Evolutionary conservation across 140 eudicot genomes (phyloP).

Genomic region (Oenanthe javanica): DNA sequence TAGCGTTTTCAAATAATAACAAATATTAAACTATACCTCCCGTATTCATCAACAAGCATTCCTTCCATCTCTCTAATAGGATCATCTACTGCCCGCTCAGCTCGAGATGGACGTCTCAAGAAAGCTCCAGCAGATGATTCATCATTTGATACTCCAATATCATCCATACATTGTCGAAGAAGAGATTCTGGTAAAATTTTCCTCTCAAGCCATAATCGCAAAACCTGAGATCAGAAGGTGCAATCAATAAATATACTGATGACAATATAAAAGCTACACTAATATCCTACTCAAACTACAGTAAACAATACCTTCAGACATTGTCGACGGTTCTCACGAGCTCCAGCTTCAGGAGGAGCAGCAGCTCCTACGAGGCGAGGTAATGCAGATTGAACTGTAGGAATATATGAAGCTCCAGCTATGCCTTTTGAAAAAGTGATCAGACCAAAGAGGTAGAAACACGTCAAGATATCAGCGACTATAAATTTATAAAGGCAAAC

Average conservation of each 20-base stretch:
- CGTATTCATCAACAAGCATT: conserved; percentile 95
- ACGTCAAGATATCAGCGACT: neutral
- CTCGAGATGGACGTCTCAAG: conserved; percentile 75
- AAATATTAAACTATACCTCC: conserved; percentile 42
- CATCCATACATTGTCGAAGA: conserved; percentile 57
- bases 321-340: conserved; percentile 91
- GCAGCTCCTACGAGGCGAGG: conserved; percentile 87
- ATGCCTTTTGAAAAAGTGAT: conserved; percentile 37
- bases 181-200: conserved; percentile 72
- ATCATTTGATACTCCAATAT: conserved; percentile 56
- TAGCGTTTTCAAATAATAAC: neutral
- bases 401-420: conserved; percentile 89
- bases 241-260: conserved; percentile 1
- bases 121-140: conserved; percentile 40
- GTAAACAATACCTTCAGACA: conserved; percentile 60
- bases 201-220: conserved; percentile 82
- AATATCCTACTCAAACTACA: neutral
- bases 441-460: conserved; percentile 10
- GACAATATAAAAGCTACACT: conserved; percentile 4
- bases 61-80: conserved; percentile 97
- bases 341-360: conserved; percentile 82
- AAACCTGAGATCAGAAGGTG: conserved; percentile 32
- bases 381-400: conserved; percentile 73
- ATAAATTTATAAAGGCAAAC: neutral
- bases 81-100: conserved; percentile 84